Evolutionary conservation across 2,329 filamentous ascomycete genomes (phyloP).

Genomic region (Diaporthe citri): DNA sequence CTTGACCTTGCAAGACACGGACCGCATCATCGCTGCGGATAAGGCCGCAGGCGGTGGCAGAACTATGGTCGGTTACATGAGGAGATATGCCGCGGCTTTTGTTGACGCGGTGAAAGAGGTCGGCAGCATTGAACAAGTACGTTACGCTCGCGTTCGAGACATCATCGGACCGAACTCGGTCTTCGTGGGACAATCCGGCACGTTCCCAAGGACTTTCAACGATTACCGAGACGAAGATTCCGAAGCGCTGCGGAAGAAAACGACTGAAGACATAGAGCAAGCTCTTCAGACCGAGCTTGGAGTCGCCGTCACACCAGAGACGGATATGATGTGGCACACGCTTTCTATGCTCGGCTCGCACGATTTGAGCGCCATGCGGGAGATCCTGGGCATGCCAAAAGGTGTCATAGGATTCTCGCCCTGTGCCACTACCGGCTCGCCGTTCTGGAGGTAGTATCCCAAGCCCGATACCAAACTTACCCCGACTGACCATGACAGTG

Average conservation of each 20-base stretch:
- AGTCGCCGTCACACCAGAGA: neutral
- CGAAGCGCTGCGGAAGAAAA: neutral
- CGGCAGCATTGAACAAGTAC: constrained; percentile 1
- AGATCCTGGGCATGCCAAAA: constrained; percentile 18
- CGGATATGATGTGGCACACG: constrained; percentile 19
- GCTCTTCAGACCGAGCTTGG: constrained; percentile 4
- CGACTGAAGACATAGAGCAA: neutral
- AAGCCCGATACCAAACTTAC: neutral
- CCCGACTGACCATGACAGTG: neutral
- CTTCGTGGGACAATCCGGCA: constrained; percentile 13
- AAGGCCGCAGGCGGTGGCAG: constrained; percentile 51
- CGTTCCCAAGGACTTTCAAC: neutral
- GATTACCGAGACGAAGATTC: neutral
- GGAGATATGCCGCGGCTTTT: constrained; percentile 71
- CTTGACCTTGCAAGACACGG: constrained; percentile 59
- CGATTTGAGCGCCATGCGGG: constrained; percentile 14
- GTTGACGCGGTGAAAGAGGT: constrained; percentile 64
- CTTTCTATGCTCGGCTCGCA: constrained; percentile 22
- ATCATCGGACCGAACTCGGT: constrained; percentile 11
- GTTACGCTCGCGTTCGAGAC: constrained; percentile 8
- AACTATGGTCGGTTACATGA: constrained; percentile 72
- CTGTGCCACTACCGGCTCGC: constrained; percentile 10
- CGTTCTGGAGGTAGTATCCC: constrained; percentile 1
- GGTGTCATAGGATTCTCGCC: constrained; percentile 10
- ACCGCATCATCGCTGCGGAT: constrained; percentile 64